Base-by-base conservation (phyloP, 495 filamentous ascomycete genomes). In the Astrocystis sublimbata region DNA sequence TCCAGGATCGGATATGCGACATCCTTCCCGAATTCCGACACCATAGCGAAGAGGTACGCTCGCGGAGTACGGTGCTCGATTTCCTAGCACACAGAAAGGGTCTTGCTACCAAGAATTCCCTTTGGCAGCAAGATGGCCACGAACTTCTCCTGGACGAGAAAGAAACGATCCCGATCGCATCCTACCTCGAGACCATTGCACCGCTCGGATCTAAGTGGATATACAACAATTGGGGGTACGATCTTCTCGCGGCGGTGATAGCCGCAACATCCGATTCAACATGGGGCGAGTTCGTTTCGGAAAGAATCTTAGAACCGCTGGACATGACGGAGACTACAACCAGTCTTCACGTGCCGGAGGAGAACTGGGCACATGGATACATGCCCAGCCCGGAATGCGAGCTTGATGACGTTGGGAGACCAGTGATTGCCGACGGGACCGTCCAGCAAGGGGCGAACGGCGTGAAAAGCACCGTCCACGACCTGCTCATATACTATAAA, bases 1-100 rank as follows among this genome's bases (percentile, higher is more conserved):
- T 73, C 71, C 31, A 45, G n/a, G 17, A 47, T 24, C 33, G 15
- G 8, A 56, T 63, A n/a, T 57, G 36, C 40, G 24, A 36, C 6
- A 13, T 63, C 26, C 50, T 62, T 24, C 60, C 60, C 19, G 36
- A 42, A 10, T 62, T 62, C 49, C 47, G 55, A 28, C 50, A 62
- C 50, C 17, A 19, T 10, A 50, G 55, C 40, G 35, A 62, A 10
- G 40, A 24, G 2, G 47, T 62, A 47, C 31, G 19, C 17, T 31
- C 17, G 13, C 3, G 46, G 26, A 56, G 49, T 19, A 62, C 49
- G 9, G 6, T 62, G 31, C 6, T 62, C 10, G 60, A 62, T 35
- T 62, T 62, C 28, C 47, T 62, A 33, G 24, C 60, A 10, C 60
- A 62, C 51, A 36, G 50, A 28, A 62, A 33, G 6, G 60, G 60